Conservation (phyloP, 1,139 yeast species). For the Candida sanyaensis region DNA sequence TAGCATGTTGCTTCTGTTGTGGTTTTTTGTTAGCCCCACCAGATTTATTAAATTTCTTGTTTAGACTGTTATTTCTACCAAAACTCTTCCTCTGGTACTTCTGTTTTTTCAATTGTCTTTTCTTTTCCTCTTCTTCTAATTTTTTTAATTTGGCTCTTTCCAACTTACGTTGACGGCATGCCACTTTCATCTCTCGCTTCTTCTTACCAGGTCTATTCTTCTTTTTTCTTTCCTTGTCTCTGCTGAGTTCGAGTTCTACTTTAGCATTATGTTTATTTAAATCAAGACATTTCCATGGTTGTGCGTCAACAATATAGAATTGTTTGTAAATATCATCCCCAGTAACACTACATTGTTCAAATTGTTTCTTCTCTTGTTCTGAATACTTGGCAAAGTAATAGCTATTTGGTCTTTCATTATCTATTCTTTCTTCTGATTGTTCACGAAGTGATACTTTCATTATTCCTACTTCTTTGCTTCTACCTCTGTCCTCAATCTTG, state of each 20-base stretch:
- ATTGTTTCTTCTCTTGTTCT: constrained; percentile 31
- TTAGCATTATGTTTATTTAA: constrained; percentile 38
- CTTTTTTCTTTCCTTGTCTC: constrained; percentile 25
- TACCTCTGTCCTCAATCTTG: constrained; percentile 23
- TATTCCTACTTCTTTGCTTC: constrained; percentile 18
- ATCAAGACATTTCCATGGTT: constrained; percentile 40
- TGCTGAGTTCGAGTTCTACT: constrained; percentile 28
- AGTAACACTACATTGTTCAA: constrained; percentile 45
- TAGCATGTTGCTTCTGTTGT: constrained; percentile 27
- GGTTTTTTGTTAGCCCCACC: constrained; percentile 50
- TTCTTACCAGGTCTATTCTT: constrained; percentile 50
- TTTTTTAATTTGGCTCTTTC: constrained; percentile 31
- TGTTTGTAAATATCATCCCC: constrained; percentile 37
- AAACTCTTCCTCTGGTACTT: background rate
- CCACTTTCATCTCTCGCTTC: constrained; percentile 45
- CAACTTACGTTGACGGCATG: constrained; percentile 39
- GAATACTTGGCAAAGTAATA: constrained; percentile 53
- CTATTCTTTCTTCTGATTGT: constrained; percentile 39
- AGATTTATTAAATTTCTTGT: constrained; percentile 46
- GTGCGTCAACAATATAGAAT: constrained; percentile 9
- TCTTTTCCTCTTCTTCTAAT: constrained; percentile 19
- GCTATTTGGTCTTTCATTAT: constrained; percentile 48
- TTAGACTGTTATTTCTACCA: constrained; percentile 12
- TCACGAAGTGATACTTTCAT: constrained; percentile 52
- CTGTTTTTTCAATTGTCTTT: constrained; percentile 5